phyloP scores from a whole-genome alignment of 345 rosid species.

The Murraya koenigii region DNA sequence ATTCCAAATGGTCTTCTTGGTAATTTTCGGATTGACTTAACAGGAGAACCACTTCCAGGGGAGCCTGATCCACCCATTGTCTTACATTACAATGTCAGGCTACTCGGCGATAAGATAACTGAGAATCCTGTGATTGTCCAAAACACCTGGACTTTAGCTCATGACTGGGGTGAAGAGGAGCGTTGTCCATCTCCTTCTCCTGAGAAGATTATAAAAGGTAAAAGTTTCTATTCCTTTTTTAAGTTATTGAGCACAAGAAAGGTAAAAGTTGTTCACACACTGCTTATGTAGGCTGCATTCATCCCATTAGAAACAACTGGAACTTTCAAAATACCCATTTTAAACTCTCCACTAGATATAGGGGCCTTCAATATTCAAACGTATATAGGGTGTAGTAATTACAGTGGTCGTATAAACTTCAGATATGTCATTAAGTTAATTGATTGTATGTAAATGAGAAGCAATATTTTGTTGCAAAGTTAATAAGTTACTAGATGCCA shows the following conservation, averaged over 20 bases:
- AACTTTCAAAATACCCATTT: not conserved
- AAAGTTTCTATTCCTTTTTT: not conserved
- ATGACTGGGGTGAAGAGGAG: constrained; percentile 97
- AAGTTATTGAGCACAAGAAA: not conserved
- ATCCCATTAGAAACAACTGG: not conserved
- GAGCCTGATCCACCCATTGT: constrained; percentile 98
- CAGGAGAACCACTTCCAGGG: constrained; percentile 95
- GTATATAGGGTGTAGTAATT: not conserved
- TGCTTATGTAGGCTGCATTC: not conserved
- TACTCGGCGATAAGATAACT: constrained; percentile 88
- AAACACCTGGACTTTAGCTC: constrained; percentile 91
- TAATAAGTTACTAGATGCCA: not conserved
- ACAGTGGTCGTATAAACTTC: not conserved
- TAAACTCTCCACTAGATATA: not conserved
- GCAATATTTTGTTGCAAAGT: not conserved
- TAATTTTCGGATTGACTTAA: constrained; percentile 76
- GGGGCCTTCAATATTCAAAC: not conserved
- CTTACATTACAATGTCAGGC: constrained; percentile 94
- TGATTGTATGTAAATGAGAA: constrained; percentile 3
- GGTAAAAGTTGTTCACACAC: not conserved
- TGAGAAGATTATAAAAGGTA: constrained; percentile 76
- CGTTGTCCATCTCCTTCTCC: constrained; percentile 88
- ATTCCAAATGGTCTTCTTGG: constrained; percentile 90
- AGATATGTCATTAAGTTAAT: not conserved
- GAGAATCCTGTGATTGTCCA: constrained; percentile 98